Percentiles rank a stretch among this genome's conserved stretches.
Evolutionary conservation across 1,284 basidiomycete genomes (phyloP).

Genomic region (Cutaneotrichosporon sp.): DNA sequence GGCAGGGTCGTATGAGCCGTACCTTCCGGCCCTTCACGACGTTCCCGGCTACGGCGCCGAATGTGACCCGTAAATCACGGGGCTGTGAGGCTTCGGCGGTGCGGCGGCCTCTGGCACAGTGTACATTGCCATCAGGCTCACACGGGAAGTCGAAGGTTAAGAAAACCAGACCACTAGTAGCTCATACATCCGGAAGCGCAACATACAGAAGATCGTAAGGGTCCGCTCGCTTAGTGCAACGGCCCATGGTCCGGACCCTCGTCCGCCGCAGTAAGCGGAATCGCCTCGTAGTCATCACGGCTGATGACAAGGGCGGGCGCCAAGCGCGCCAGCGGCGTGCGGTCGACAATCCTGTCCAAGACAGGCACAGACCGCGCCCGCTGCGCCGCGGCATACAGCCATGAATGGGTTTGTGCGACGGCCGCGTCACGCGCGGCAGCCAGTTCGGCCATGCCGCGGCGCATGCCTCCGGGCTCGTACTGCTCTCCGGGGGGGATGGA

Average conservation of each 20-base stretch:
- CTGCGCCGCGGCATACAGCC: slow-evolving; percentile 10
- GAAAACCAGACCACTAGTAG: neutral
- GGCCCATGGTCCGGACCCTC: neutral
- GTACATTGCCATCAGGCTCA: too few species aligned
- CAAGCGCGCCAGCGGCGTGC: slow-evolving; percentile 23
- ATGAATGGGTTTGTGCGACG: neutral
- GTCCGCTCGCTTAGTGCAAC: too few species aligned
- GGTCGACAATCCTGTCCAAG: slow-evolving; percentile 20
- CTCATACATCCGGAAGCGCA: neutral
- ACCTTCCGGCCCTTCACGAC: too few species aligned
- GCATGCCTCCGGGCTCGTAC: slow-evolving; percentile 38
- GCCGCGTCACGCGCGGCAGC: slow-evolving; percentile 7
- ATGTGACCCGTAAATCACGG: too few species aligned
- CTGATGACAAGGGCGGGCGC: slow-evolving; percentile 5
- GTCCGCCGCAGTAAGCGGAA: slow-evolving; percentile 20
- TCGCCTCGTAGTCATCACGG: slow-evolving; percentile 36
- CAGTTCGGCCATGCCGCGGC: slow-evolving; percentile 29
- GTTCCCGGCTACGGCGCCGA: too few species aligned
- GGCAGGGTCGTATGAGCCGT: too few species aligned
- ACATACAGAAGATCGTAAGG: too few species aligned
- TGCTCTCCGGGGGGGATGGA: slow-evolving; percentile 64
- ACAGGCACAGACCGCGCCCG: slow-evolving; percentile 11
- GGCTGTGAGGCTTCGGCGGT: too few species aligned
- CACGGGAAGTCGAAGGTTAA: too few species aligned
- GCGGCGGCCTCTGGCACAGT: too few species aligned